Evolutionary conservation across 78 protist species (phyloP).

Genomic region (Dictyostelium capitatum): DNA sequence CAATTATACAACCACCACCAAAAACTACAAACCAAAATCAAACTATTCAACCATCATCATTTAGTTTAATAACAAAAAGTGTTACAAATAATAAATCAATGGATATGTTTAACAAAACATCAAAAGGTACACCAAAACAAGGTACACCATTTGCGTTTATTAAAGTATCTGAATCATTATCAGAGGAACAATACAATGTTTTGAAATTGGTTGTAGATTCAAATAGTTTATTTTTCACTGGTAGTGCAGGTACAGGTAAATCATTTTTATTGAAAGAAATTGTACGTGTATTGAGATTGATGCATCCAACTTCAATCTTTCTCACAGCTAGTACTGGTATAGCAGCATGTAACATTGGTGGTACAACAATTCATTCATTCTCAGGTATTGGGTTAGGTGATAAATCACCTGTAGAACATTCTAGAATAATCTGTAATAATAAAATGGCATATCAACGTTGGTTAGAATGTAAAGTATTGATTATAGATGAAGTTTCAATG

Average conservation of each 20-base stretch:
- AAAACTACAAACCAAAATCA: neutral
- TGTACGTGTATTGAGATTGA: slow-evolving; percentile 19
- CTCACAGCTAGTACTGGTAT: slow-evolving; percentile 88
- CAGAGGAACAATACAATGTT: slow-evolving; percentile 50
- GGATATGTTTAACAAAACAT: neutral
- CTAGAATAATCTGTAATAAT: neutral
- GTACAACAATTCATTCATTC: slow-evolving; percentile 90
- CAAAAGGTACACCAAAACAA: no score
- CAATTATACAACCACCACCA: neutral
- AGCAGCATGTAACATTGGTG: slow-evolving; percentile 93
- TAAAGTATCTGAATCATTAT: neutral
- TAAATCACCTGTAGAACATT: slow-evolving; percentile 6
- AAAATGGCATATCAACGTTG: slow-evolving; percentile 36
- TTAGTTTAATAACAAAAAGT: slow-evolving; percentile 11
- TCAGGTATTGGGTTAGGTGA: slow-evolving; percentile 69
- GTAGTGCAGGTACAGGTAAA: slow-evolving; percentile 94
- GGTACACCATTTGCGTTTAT: neutral
- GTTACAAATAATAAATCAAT: neutral
- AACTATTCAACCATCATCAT: neutral
- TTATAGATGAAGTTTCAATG: slow-evolving; percentile 96
- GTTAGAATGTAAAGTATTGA: slow-evolving; percentile 64
- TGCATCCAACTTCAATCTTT: slow-evolving; percentile 1
- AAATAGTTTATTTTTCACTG: slow-evolving; percentile 84
- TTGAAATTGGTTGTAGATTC: slow-evolving; percentile 46
- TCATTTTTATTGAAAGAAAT: slow-evolving; percentile 66